Conservation (phyloP, 2,329 filamentous ascomycete genomes). For the Dryadomyces quercivorus region DNA sequence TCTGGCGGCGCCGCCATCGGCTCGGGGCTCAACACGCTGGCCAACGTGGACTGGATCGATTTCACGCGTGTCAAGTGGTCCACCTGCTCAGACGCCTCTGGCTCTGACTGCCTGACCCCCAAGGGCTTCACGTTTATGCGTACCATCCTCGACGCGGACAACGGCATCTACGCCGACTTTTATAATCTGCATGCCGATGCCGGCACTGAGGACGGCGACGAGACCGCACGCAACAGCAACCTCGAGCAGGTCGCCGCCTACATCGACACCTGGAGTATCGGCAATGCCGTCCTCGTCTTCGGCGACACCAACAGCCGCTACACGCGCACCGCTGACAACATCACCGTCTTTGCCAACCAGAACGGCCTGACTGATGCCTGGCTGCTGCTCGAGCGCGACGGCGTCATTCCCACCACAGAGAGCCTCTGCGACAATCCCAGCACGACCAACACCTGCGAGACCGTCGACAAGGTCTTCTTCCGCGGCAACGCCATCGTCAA, state of each 20-base stretch:
- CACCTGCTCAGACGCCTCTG: conserved; percentile 41
- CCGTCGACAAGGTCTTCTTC: conserved; percentile 56
- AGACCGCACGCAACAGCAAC: conserved; percentile 43
- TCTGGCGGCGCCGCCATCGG: conserved; percentile 53
- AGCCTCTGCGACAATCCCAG: conserved; percentile 46
- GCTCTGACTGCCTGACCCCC: conserved; percentile 51
- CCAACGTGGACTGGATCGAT: conserved; percentile 44
- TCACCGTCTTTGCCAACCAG: conserved; percentile 33
- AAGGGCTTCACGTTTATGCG: conserved; percentile 62
- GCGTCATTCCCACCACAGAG: conserved; percentile 31
- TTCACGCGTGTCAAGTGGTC: conserved; percentile 48
- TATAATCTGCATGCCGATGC: conserved; percentile 60
- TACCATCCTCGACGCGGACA: conserved; percentile 27
- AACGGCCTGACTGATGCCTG: conserved; percentile 46
- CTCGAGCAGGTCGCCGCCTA: conserved; percentile 46
- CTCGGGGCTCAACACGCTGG: conserved; percentile 50
- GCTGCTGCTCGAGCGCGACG: conserved; percentile 40
- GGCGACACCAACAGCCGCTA: conserved; percentile 57
- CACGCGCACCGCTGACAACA: conserved; percentile 41
- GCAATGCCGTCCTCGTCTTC: conserved; percentile 50
- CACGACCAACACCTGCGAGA: conserved; percentile 43
- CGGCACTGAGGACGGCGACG: conserved; percentile 37
- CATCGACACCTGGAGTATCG: conserved; percentile 41
- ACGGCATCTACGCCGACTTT: conserved; percentile 44
- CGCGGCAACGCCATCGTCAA: conserved; percentile 33